These are phyloP conservation scores for Schizochytrium sp. DNA, from an alignment of 108 stramenopile genomes.

Conservation along the genomic window DNA sequence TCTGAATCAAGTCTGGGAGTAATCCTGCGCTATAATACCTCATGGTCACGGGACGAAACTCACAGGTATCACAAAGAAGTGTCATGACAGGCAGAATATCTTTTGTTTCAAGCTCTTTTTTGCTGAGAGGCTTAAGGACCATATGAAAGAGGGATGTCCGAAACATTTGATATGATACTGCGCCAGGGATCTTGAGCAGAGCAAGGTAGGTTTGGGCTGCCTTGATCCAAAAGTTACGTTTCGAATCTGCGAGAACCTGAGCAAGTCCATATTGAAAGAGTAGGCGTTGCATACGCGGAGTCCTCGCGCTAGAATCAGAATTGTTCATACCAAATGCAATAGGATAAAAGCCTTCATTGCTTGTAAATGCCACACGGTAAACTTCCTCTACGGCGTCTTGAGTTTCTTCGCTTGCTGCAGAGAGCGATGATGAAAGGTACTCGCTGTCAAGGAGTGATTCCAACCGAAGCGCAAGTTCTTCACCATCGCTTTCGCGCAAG, in stretches of 20 bases:
- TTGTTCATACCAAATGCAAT: not conserved
- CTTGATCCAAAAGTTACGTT: not conserved
- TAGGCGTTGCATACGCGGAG: not conserved
- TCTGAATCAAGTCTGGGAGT: not conserved
- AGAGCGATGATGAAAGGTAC: not conserved
- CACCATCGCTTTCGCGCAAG: not conserved
- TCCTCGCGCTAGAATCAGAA: not conserved
- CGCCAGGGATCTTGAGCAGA: slow-evolving; percentile 37
- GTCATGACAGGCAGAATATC: not conserved
- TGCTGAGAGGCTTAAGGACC: not conserved
- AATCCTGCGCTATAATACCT: not conserved
- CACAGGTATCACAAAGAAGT: not conserved
- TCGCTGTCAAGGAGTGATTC: not conserved
- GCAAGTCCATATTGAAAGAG: not conserved
- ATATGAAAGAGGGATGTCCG: slow-evolving; percentile 25
- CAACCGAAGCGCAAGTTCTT: not conserved
- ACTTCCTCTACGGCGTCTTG: not conserved
- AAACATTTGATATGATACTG: slow-evolving; percentile 17
- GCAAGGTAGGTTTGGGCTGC: slow-evolving; percentile 21
- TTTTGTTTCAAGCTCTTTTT: not conserved
- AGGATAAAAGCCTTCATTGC: not conserved
- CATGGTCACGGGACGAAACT: not conserved
- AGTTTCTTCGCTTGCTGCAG: not conserved
- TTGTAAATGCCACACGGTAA: not conserved
- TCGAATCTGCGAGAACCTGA: not conserved